Evolutionary conservation across 2,329 filamentous ascomycete genomes (phyloP).

Genomic region (Gaeumannomyces tritici): DNA sequence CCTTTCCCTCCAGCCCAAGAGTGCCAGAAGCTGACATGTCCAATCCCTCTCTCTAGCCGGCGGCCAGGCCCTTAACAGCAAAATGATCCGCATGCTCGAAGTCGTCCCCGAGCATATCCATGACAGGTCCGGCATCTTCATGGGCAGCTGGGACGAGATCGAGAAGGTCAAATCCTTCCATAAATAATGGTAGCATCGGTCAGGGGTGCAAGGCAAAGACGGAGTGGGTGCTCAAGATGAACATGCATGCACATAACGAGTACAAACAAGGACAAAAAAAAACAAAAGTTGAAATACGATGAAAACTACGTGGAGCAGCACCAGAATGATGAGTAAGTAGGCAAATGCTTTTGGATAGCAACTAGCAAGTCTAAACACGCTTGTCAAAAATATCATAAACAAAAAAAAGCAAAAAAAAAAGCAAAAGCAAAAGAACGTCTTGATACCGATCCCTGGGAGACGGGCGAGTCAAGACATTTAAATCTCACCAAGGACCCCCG

Average conservation of each 20-base stretch:
- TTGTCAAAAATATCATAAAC: neutral
- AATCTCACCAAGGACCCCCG: neutral
- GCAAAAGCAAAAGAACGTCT: too few species aligned
- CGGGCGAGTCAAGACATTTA: neutral
- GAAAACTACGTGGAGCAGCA: neutral
- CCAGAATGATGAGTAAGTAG: neutral
- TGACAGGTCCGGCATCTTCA: constrained; percentile 89
- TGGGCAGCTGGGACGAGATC: constrained; percentile 90
- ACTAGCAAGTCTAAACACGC: neutral
- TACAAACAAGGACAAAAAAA: neutral
- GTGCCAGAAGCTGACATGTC: neutral
- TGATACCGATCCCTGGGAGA: neutral
- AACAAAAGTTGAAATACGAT: neutral
- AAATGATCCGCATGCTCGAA: constrained; percentile 83
- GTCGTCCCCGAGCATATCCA: constrained; percentile 89
- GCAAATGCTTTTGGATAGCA: neutral
- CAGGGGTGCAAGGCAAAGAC: neutral
- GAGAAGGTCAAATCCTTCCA: constrained; percentile 88
- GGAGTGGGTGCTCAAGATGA: neutral
- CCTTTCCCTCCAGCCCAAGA: neutral
- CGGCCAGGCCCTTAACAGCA: constrained; percentile 82
- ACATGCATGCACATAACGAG: neutral
- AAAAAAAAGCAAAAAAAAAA: neutral
- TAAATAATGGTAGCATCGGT: constrained; percentile 29
- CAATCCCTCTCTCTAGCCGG: constrained; percentile 55